Percentiles rank a stretch among this genome's conserved stretches.
phyloP scores from a whole-genome alignment of 495 filamentous ascomycete genomes.

The Aspergillus cristatus region DNA sequence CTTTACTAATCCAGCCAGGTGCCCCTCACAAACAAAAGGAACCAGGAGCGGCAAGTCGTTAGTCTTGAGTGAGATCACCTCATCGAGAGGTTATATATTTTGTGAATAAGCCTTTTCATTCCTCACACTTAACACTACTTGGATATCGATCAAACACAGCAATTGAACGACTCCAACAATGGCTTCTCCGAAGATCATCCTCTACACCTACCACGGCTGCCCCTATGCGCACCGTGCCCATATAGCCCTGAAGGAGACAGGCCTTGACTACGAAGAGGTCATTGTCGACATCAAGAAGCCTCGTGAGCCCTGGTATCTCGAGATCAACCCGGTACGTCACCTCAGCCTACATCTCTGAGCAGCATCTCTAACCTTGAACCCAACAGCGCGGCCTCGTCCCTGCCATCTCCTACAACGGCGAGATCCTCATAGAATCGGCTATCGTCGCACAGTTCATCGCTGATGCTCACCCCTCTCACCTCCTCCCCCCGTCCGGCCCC shows the following conservation, averaged over 20 bases:
- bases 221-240: conserved; percentile 80
- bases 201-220: conserved; percentile 72
- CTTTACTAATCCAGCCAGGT: conserved; percentile 20
- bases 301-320: conserved; percentile 73
- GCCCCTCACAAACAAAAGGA: conserved; percentile 3
- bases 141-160: not conserved
- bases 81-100: too few species aligned
- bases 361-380: too few species aligned
- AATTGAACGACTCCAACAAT: conserved; percentile 8
- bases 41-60: too few species aligned
- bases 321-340: conserved; percentile 66
- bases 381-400: conserved; percentile 67
- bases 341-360: not conserved
- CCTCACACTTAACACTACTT: not conserved
- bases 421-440: conserved; percentile 64
- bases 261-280: conserved; percentile 67
- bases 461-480: conserved; percentile 43
- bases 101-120: not conserved
- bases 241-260: conserved; percentile 64
- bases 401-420: conserved; percentile 55
- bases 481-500: conserved; percentile 29
- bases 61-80: too few species aligned
- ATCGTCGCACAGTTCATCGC: conserved; percentile 73
- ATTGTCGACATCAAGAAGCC: conserved; percentile 66
- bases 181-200: conserved; percentile 38